Evolutionary conservation across 306 rosid species (phyloP).

Genomic region (Castanopsis chinensis): DNA sequence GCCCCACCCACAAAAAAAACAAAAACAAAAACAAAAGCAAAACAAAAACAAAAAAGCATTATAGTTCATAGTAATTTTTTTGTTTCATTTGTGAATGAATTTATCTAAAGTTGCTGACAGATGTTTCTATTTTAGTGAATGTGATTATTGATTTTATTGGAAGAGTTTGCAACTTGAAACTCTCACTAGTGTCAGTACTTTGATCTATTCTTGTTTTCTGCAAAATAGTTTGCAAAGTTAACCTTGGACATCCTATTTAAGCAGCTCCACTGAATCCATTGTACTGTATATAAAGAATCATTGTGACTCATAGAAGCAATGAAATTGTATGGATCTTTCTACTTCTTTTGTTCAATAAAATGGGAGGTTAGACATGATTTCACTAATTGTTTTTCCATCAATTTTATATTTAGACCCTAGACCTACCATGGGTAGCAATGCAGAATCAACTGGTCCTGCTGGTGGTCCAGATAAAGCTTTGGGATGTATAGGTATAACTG

Average conservation of each 20-base stretch:
- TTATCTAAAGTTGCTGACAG: neutral
- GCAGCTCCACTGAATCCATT: neutral
- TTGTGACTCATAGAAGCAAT: neutral
- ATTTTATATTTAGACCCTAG: conserved; percentile 37
- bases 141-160: neutral
- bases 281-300: neutral
- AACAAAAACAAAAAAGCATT: too few relatives aligned
- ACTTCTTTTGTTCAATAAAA: neutral
- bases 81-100: too few relatives aligned
- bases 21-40: too few relatives aligned
- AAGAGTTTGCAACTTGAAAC: neutral
- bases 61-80: too few relatives aligned
- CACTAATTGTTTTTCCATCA: neutral
- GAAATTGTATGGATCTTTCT: neutral
- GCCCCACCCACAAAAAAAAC: too few relatives aligned
- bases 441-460: conserved; percentile 36
- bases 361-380: neutral
- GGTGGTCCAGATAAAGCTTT: conserved; percentile 23
- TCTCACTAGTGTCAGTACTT: neutral
- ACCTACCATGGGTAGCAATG: conserved; percentile 36
- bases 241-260: conserved; percentile 5
- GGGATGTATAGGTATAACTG: conserved; percentile 51
- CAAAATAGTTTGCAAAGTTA: neutral
- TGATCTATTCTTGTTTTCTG: neutral
- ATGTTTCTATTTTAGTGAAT: neutral